Evolutionary conservation across 208 protist genomes (phyloP), one percentile per base, ranked within the genome.

Genomic region (Angomonas ambiguus): DNA sequence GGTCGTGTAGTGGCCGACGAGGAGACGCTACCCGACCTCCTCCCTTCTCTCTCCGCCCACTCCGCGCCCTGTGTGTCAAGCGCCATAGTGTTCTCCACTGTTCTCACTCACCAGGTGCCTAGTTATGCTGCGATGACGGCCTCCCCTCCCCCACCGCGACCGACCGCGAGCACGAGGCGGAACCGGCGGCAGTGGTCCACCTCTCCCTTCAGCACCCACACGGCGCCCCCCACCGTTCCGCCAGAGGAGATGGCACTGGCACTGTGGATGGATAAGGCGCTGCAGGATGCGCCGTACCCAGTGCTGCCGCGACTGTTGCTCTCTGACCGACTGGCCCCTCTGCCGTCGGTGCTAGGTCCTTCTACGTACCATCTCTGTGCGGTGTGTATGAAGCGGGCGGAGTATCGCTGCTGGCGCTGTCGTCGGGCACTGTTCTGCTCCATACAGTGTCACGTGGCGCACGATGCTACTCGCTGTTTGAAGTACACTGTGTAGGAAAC

Each of bases 381-480:
- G 1, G 82, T 93, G 30, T 93, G 87, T 62, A 69, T 91, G 62
- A 62, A 85, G 61, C 83, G 82, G 0, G 87, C 84, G 10, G 34
- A 33, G 5, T 93, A 93, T 51, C 79, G 77, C 16, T 93, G 87
- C 62, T 49, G 77, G 55, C 83, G 87, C 8, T 93, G 87, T 42
- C 68, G 78, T 8, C 63, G 59, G 41, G 80, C 82, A 2, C 62
- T 88, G n/a, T 88, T 91, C 66, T 93, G 87, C 67, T 93, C 84
- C 0, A 80, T 83, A 27, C 72, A 87, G 25, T 93, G 87, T 68
- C 82, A 91, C 59, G 84, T 83, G 11, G 33, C 80, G n/a, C 87
- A 93, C 60, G 82, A 93, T 16, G 80, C 83, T 2, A 93, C 84
- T 18, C 72, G 87, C 22, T 93, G 87, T 55, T 69, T 91, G 53